Evolutionary conservation across 2,329 filamentous ascomycete species (phyloP).

Genomic region (Diaporthe batatas): DNA sequence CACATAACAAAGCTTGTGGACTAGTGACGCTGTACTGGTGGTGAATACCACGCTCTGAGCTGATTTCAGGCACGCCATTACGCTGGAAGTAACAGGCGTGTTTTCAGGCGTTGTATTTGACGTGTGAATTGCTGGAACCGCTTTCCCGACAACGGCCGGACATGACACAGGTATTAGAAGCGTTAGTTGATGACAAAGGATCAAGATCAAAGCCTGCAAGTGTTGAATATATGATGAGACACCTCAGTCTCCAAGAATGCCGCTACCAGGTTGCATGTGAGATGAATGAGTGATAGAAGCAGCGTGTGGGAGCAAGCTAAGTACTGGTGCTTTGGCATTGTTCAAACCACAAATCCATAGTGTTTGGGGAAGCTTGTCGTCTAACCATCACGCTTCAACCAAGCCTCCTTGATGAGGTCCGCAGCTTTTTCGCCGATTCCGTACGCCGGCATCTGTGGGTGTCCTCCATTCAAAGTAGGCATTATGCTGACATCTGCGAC

Average conservation of each 20-base stretch:
- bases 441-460: constrained; percentile 49
- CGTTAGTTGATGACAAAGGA: too few species aligned
- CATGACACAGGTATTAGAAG: neutral
- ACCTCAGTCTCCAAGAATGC: neutral
- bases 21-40: neutral
- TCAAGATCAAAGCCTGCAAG: neutral
- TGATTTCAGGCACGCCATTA: neutral
- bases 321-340: neutral
- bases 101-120: neutral
- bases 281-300: neutral
- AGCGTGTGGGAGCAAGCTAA: neutral
- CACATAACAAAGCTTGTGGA: neutral
- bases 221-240: neutral
- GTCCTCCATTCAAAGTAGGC: constrained; percentile 47
- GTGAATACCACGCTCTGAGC: neutral
- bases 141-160: too few species aligned
- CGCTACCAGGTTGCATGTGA: neutral
- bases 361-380: neutral
- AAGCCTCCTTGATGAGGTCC: constrained; percentile 47
- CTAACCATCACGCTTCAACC: neutral
- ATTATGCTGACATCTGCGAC: constrained; percentile 50
- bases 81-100: neutral
- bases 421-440: constrained; percentile 51
- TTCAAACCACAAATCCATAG: neutral
- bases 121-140: neutral